Percentiles rank a stretch among this genome's conserved stretches.
Evolutionary conservation across 2,329 filamentous ascomycete genomes (phyloP).

Genomic region (Hypocreales sp.): DNA sequence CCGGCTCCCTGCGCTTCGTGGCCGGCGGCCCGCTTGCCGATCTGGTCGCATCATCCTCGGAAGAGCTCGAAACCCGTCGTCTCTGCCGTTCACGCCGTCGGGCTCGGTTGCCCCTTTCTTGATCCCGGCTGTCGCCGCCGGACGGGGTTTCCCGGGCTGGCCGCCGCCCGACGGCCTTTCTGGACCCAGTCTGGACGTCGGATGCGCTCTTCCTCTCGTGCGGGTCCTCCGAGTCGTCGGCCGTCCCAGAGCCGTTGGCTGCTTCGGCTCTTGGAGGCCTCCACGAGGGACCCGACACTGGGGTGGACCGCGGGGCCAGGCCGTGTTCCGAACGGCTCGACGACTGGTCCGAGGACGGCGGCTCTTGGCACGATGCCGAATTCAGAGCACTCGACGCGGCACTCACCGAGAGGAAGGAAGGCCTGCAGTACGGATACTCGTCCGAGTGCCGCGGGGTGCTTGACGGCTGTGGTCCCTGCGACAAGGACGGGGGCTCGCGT

Average conservation of each 20-base stretch:
- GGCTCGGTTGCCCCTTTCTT: no score
- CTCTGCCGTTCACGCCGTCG: no score
- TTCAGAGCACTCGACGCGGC: conserved; percentile 40
- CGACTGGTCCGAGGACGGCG: conserved; percentile 6
- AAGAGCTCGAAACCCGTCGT: no score
- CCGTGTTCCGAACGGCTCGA: conserved; percentile 7
- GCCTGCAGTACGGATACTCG: conserved; percentile 20
- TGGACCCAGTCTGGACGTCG: no score
- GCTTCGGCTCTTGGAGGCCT: no score
- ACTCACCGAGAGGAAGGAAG: conserved; percentile 35
- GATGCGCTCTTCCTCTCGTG: no score
- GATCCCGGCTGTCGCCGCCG: no score
- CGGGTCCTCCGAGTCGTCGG: no score
- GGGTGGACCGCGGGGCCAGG: conserved; percentile 2
- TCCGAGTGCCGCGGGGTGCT: conserved; percentile 20
- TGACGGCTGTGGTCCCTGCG: conserved; percentile 12
- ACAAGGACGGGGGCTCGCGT: conserved; percentile 15
- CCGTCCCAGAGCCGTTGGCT: no score
- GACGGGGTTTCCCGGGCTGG: no score
- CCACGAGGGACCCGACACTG: no score
- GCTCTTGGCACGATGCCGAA: conserved; percentile 13
- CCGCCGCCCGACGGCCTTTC: no score
- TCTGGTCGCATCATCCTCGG: conserved; percentile 10
- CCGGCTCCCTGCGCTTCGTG: conserved; percentile 16
- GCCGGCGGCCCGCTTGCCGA: conserved; percentile 9